A percentile compares a stretch with the other conserved stretches of the same genome.
Evolutionary conservation across 1,284 basidiomycete genomes (phyloP).

Genomic region (Papiliotrema flavescens): DNA sequence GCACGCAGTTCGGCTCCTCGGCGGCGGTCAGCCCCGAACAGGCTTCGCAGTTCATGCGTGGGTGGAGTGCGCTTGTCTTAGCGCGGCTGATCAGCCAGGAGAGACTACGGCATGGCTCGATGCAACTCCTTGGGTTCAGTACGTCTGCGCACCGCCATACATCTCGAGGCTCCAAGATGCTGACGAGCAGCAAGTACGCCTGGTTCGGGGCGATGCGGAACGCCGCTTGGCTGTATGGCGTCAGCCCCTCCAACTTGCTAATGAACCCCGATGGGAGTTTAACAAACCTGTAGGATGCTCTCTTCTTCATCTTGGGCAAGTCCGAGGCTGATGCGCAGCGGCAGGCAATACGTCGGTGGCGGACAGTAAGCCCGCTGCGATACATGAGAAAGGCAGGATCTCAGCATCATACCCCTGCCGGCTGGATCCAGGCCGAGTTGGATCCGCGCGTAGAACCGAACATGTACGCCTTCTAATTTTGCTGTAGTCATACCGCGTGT

Average conservation of each 20-base stretch:
- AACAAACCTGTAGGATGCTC: constrained; percentile 26
- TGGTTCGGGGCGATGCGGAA: constrained; percentile 25
- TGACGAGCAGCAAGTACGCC: constrained; percentile 17
- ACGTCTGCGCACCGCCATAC: too few species aligned
- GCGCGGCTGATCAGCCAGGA: not conserved
- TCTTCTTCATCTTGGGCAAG: not conserved
- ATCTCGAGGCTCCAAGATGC: too few species aligned
- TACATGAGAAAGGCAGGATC: not conserved
- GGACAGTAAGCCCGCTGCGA: not conserved
- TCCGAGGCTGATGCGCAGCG: not conserved
- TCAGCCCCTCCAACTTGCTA: constrained; percentile 33
- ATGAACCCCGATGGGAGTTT: constrained; percentile 26
- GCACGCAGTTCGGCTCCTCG: constrained; percentile 7
- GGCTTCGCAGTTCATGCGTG: constrained; percentile 15
- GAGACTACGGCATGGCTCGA: constrained; percentile 33
- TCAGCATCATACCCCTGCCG: too few species aligned
- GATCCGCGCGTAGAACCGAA: too few species aligned
- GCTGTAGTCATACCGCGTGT: too few species aligned
- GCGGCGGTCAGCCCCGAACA: not conserved
- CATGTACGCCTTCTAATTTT: too few species aligned
- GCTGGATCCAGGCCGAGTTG: too few species aligned
- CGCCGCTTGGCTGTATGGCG: constrained; percentile 24
- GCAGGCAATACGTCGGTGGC: not conserved
- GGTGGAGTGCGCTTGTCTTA: not conserved
- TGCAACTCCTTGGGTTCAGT: constrained; percentile 21